Conservation (phyloP, 106 monocot species). For the Allium fistulosum region DNA sequence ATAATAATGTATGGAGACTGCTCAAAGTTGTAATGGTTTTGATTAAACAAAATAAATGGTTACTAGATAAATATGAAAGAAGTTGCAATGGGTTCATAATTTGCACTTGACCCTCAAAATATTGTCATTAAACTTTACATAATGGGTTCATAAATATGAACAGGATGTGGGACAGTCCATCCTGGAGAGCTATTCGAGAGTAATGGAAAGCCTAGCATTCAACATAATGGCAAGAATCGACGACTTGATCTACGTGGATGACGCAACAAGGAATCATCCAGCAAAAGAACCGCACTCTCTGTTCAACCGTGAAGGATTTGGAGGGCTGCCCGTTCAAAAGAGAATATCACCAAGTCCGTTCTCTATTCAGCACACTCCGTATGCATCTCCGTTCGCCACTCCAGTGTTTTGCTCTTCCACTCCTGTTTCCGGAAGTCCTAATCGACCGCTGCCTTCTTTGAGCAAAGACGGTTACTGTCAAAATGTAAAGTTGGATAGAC, state of each 20-base stretch:
- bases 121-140: too few relatives aligned
- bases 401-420: conserved; percentile 61
- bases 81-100: too few relatives aligned
- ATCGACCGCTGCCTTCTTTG: conserved; percentile 20
- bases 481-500: conserved; percentile 14
- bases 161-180: conserved; percentile 97
- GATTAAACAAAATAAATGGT: too few relatives aligned
- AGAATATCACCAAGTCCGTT: conserved; percentile 92
- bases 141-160: neutral
- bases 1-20: too few relatives aligned
- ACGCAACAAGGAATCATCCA: conserved; percentile 54
- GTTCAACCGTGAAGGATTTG: conserved; percentile 55
- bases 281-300: conserved; percentile 30
- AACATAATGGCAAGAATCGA: conserved; percentile 96
- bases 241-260: conserved; percentile 87
- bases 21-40: too few relatives aligned
- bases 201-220: conserved; percentile 94
- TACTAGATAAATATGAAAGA: too few relatives aligned
- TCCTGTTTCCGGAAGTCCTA: conserved; percentile 60
- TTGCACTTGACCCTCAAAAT: too few relatives aligned
- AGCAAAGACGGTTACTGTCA: conserved; percentile 6
- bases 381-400: conserved; percentile 75
- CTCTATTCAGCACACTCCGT: conserved; percentile 67
- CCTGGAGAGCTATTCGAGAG: conserved; percentile 92
- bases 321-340: conserved; percentile 77